Conservation (phyloP, 2,329 filamentous ascomycete species). For the Cladosporium phlei region DNA sequence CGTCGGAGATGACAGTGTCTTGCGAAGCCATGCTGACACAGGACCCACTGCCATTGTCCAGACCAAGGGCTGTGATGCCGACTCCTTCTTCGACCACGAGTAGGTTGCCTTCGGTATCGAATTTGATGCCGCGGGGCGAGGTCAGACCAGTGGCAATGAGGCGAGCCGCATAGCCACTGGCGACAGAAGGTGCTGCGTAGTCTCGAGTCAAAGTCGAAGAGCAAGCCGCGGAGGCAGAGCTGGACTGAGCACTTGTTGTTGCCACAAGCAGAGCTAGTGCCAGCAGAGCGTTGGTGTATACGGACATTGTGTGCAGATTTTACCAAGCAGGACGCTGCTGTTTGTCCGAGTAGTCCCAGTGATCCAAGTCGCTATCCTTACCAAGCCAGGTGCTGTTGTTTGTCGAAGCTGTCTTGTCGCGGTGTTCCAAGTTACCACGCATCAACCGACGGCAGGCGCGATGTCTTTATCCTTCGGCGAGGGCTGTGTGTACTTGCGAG, state of each 20-base stretch:
- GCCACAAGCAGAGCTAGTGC: not conserved
- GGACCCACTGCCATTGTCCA: conserved; percentile 20
- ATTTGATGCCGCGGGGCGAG: conserved; percentile 43
- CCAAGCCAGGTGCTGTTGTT: too few relatives aligned
- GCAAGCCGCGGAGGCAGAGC: conserved; percentile 22
- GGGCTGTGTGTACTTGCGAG: too few relatives aligned
- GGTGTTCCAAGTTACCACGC: not conserved
- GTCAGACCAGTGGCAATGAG: conserved; percentile 44
- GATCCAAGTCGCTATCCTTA: too few relatives aligned
- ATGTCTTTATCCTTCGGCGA: conserved; percentile 5
- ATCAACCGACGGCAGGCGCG: not conserved
- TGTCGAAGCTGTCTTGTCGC: not conserved
- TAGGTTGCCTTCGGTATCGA: conserved; percentile 45
- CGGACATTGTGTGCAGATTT: not conserved
- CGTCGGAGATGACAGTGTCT: conserved; percentile 26
- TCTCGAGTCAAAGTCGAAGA: conserved; percentile 34
- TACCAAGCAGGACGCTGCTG: too few relatives aligned
- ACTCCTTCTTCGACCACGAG: conserved; percentile 44
- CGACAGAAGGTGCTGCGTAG: conserved; percentile 38
- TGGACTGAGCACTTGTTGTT: not conserved
- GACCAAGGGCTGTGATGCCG: conserved; percentile 23
- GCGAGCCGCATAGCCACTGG: conserved; percentile 38
- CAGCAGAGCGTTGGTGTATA: not conserved
- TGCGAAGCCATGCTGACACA: conserved; percentile 23
- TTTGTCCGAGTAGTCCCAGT: too few relatives aligned